These are phyloP conservation scores for Astrothelium macrocarpum DNA, from an alignment of 495 filamentous ascomycete species.

Conservation along the genomic window DNA sequence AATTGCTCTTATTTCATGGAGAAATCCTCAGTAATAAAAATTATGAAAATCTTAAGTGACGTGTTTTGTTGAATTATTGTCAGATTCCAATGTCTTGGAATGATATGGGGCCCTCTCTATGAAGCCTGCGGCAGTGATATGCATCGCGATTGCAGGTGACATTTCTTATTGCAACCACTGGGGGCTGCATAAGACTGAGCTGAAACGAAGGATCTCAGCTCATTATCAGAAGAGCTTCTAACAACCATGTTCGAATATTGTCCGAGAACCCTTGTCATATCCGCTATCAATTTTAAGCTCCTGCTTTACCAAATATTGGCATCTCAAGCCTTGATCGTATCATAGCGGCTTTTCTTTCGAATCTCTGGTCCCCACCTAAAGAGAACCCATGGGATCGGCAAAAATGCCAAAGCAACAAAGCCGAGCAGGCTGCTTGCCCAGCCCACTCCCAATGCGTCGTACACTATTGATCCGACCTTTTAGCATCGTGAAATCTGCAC, in stretches of 20 bases:
- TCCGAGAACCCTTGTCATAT: neutral
- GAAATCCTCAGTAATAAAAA: too few species aligned
- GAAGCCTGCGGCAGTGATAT: too few species aligned
- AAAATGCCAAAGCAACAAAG: constrained; percentile 33
- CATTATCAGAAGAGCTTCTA: neutral
- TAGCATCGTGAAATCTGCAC: neutral
- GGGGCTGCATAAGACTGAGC: too few species aligned
- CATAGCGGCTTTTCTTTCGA: constrained; percentile 21
- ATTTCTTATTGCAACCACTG: too few species aligned
- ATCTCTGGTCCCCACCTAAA: constrained; percentile 31
- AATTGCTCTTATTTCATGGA: too few species aligned
- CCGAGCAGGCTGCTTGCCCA: constrained; percentile 39
- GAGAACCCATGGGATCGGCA: constrained; percentile 37
- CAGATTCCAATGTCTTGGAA: too few species aligned
- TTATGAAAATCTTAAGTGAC: too few species aligned
- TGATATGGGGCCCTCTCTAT: too few species aligned
- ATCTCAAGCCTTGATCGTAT: neutral
- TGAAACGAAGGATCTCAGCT: too few species aligned
- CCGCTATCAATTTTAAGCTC: neutral
- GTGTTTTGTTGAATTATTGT: too few species aligned
- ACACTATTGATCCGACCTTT: too few species aligned
- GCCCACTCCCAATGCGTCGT: constrained; percentile 29
- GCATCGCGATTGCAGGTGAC: too few species aligned
- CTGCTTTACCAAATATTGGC: neutral
- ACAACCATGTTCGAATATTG: neutral